Conservation (phyloP, 306 rosid genomes). For the Quercus alba region DNA sequence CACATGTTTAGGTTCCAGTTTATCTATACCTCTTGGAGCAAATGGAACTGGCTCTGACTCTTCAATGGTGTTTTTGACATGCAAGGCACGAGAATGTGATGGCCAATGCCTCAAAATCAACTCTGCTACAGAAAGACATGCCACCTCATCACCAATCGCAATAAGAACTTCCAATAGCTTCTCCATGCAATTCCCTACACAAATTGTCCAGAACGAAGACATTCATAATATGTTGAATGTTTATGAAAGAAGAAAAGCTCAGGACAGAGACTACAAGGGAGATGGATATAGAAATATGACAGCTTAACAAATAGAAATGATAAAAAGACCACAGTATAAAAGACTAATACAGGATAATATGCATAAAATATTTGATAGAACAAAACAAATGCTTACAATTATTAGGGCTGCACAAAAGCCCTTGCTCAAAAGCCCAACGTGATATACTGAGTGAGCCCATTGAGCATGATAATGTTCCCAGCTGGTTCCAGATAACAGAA, state of each 20-base stretch:
- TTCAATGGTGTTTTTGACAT: slow-evolving; percentile 75
- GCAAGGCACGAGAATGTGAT: slow-evolving; percentile 92
- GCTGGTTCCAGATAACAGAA: slow-evolving; percentile 97
- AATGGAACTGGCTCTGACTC: slow-evolving; percentile 73
- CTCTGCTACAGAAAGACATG: slow-evolving; percentile 89
- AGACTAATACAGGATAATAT: slow-evolving; percentile 1
- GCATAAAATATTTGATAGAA: slow-evolving; percentile 1
- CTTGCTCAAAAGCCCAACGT: slow-evolving; percentile 99
- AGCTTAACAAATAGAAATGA: not conserved
- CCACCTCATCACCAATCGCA: slow-evolving; percentile 96
- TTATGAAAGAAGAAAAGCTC: slow-evolving; percentile 21
- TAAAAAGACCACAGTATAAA: not conserved
- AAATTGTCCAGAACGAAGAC: slow-evolving; percentile 6
- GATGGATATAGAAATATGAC: slow-evolving; percentile 8
- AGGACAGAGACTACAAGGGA: slow-evolving; percentile 6
- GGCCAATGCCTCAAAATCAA: slow-evolving; percentile 98
- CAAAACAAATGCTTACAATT: slow-evolving; percentile 63
- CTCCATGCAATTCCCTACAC: slow-evolving; percentile 99
- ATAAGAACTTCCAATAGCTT: slow-evolving; percentile 97
- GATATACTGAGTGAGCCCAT: slow-evolving; percentile 85
- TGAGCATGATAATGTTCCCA: slow-evolving; percentile 90
- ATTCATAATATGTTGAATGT: slow-evolving; percentile 3
- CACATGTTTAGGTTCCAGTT: slow-evolving; percentile 85
- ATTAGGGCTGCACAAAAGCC: slow-evolving; percentile 93
- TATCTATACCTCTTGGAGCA: slow-evolving; percentile 97